Evolutionary conservation across 208 protist species (phyloP), one percentile per base, ranked within the genome.

Genomic region (Phytomonas sp.): DNA sequence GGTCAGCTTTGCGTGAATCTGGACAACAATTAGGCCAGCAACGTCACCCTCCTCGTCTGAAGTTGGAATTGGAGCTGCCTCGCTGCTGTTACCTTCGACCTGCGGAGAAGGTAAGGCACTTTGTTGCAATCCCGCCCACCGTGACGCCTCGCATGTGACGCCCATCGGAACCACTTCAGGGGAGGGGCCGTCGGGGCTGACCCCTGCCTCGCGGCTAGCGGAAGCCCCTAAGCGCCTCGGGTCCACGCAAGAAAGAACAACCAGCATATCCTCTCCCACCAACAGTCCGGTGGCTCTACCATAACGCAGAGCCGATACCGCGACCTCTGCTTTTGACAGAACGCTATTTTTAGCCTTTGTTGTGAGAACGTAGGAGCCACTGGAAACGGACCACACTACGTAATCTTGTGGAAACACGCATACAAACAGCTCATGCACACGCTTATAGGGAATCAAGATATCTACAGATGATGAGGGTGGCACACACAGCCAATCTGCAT

Each of bases 231-330:
- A 40, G 9, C 36, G 36, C 36, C 36, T 4, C 36, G 36, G 68
- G 33, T 84, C 76, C 43, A 69, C 64, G 69, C 79, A 84, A 53
- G 79, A 84, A 60, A 84, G 73, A 30, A 84, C 79, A 4, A 84
- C 73, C 34, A 84, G 79, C 29, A 65, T 33, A 61, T 79, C 72
- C 56, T 70, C 51, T 15, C 78, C 60, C 0, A 81, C 68, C 36
- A 40, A 40, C 60, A 84, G 69, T 40, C 76, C 76, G 31, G 74
- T 56, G 29, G 72, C 76, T 6, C 67, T 70, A 6, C 79, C 79
- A 66, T 81, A 84, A 60, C 74, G 75, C 62, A 84, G 70, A 26
- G 71, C 63, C 30, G 62, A 64, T 26, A 67, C 79, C 26, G 61
- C 15, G 53, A 76, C 68, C 26, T 69, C 64, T 15, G 76, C 70